Conservation (phyloP, 441 rosid genomes). For the Euphorbia schlechtendalii region DNA sequence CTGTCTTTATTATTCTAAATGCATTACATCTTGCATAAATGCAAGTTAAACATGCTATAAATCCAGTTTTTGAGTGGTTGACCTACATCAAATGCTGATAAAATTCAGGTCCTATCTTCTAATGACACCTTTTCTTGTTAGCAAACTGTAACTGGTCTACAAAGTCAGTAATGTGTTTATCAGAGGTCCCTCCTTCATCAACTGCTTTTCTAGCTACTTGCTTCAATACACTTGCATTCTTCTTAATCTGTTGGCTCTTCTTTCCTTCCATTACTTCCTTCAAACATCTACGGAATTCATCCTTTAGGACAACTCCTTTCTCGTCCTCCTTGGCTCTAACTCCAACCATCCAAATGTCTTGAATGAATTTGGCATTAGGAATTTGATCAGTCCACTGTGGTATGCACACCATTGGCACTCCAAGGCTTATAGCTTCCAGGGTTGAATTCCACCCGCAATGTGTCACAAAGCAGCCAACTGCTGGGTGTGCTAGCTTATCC, state of each 20-base stretch:
- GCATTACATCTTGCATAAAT: background rate
- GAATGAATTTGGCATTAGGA: slow-evolving; percentile 43
- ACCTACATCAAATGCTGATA: background rate
- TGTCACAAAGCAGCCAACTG: slow-evolving; percentile 41
- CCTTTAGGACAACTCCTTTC: slow-evolving; percentile 39
- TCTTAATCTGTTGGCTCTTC: slow-evolving; percentile 35
- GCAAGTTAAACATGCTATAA: background rate
- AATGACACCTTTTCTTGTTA: slow-evolving; percentile 1
- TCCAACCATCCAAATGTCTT: slow-evolving; percentile 48
- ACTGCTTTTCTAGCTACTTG: slow-evolving; percentile 42
- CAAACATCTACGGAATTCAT: slow-evolving; percentile 47
- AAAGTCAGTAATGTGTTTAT: slow-evolving; percentile 37
- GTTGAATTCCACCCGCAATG: slow-evolving; percentile 65
- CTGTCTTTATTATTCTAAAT: no score
- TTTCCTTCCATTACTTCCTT: slow-evolving; percentile 57
- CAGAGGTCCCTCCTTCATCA: slow-evolving; percentile 64
- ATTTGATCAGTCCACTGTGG: slow-evolving; percentile 55
- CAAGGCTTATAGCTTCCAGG: slow-evolving; percentile 45
- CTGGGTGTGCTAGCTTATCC: slow-evolving; percentile 34
- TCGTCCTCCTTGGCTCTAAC: slow-evolving; percentile 49
- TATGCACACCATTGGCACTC: slow-evolving; percentile 46
- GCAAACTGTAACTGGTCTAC: slow-evolving; percentile 21
- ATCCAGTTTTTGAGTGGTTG: background rate
- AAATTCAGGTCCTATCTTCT: background rate
- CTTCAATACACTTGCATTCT: slow-evolving; percentile 48